Conservation (phyloP, 768 basidiomycete species). For the Pisolithus tinctorius region DNA sequence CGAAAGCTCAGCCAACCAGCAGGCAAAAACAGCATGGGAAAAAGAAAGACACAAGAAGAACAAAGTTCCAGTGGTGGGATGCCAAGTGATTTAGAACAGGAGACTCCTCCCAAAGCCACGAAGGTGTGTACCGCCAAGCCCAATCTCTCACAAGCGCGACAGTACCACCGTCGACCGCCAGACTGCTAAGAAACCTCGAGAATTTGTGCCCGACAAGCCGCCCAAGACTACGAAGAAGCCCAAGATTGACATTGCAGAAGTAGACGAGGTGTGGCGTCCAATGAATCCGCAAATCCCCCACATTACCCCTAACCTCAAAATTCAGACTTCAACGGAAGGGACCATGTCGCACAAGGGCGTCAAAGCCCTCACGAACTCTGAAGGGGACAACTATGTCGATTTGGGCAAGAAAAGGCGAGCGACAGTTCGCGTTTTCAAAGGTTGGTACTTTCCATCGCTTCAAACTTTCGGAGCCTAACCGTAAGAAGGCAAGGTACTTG, state of each 20-base stretch:
- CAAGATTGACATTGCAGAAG: constrained; percentile 13
- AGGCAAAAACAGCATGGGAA: constrained; percentile 5
- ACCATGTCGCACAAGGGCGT: constrained; percentile 3
- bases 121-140: not conserved
- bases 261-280: not conserved
- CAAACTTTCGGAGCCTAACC: constrained; percentile 6
- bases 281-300: not conserved
- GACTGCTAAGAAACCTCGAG: constrained; percentile 2
- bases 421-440: constrained; percentile 47
- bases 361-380: constrained; percentile 12
- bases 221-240: constrained; percentile 31
- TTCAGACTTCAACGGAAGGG: constrained; percentile 9
- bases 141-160: not conserved
- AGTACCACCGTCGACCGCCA: not conserved
- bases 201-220: constrained; percentile 6
- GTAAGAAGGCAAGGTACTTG: constrained; percentile 39
- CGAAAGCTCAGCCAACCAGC: not conserved
- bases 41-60: constrained; percentile 15
- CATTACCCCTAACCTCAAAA: constrained; percentile 12
- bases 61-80: constrained; percentile 1
- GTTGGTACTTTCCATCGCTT: constrained; percentile 13
- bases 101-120: not conserved
- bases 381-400: constrained; percentile 47
- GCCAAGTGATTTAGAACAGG: not conserved
- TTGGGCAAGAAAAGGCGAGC: constrained; percentile 69